These are phyloP conservation scores for Quercus wislizeni DNA, from an alignment of 306 rosid species.

Conservation along the genomic window DNA sequence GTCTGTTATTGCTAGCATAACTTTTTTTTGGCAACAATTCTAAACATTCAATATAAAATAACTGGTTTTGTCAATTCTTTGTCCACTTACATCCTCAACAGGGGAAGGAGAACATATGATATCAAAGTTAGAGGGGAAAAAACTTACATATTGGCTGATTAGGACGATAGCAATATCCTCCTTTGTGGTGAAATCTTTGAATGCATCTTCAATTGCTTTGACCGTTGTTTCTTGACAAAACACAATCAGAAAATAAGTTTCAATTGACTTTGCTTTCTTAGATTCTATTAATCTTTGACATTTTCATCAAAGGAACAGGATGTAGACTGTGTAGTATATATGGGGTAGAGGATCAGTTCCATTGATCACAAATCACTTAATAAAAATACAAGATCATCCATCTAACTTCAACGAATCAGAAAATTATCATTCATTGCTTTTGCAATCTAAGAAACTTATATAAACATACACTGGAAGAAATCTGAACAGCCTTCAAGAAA, in stretches of 20 bases:
- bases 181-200: conserved; percentile 81
- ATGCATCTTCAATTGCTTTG: conserved; percentile 92
- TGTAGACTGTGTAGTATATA: background rate
- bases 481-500: background rate
- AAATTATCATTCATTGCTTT: background rate
- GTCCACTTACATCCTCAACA: background rate
- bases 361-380: background rate
- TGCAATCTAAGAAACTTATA: background rate
- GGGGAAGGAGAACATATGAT: background rate
- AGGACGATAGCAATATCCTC: conserved; percentile 84
- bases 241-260: background rate
- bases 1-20: background rate
- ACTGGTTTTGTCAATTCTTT: background rate
- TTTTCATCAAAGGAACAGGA: background rate
- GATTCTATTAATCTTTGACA: background rate
- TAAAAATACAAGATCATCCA: background rate
- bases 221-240: conserved; percentile 70
- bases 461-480: background rate
- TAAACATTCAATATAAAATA: background rate
- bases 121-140: no score
- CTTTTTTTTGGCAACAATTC: background rate
- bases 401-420: background rate
- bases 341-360: background rate
- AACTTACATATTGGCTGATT: conserved; percentile 93
- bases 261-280: background rate